These are phyloP conservation scores for Lentinula aciculospora DNA, from an alignment of 768 basidiomycete species.

Conservation along the genomic window DNA sequence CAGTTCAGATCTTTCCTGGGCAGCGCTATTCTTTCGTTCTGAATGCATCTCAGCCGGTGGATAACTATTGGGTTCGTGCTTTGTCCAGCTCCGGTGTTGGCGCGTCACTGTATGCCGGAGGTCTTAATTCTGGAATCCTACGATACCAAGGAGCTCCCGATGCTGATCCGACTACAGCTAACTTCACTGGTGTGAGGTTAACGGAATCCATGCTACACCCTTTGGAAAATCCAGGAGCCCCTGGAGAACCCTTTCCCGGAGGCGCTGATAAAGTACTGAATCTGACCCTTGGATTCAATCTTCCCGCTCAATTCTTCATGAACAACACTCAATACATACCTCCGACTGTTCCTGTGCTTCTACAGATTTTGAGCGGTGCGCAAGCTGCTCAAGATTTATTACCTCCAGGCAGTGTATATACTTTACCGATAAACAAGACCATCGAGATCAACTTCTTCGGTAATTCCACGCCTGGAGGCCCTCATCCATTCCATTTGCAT, in stretches of 20 bases:
- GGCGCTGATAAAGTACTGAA: slow-evolving; percentile 34
- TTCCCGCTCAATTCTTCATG: slow-evolving; percentile 15
- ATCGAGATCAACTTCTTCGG: slow-evolving; percentile 35
- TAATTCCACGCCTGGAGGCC: slow-evolving; percentile 14
- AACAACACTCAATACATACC: slow-evolving; percentile 19
- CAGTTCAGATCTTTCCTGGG: slow-evolving; percentile 32
- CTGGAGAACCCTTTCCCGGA: slow-evolving; percentile 32
- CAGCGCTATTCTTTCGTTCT: slow-evolving; percentile 32
- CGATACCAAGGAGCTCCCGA: slow-evolving; percentile 36
- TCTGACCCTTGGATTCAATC: slow-evolving; percentile 19
- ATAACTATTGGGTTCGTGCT: slow-evolving; percentile 36
- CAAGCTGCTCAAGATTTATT: slow-evolving; percentile 26
- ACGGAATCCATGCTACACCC: slow-evolving; percentile 27
- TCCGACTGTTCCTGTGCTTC: slow-evolving; percentile 34
- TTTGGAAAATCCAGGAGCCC: slow-evolving; percentile 24
- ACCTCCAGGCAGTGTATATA: slow-evolving; percentile 32
- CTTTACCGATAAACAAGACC: slow-evolving; percentile 31
- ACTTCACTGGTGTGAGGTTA: slow-evolving; percentile 4
- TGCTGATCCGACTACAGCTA: slow-evolving; percentile 31
- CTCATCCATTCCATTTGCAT: slow-evolving; percentile 45
- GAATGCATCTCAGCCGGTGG: slow-evolving; percentile 28
- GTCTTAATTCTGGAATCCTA: slow-evolving; percentile 32
- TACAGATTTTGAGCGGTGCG: slow-evolving; percentile 40
- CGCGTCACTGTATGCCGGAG: slow-evolving; percentile 23
- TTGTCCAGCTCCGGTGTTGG: slow-evolving; percentile 27